Base-by-base conservation (phyloP, 2,329 filamentous ascomycete genomes). In the Pseudocercospora crystallina region DNA sequence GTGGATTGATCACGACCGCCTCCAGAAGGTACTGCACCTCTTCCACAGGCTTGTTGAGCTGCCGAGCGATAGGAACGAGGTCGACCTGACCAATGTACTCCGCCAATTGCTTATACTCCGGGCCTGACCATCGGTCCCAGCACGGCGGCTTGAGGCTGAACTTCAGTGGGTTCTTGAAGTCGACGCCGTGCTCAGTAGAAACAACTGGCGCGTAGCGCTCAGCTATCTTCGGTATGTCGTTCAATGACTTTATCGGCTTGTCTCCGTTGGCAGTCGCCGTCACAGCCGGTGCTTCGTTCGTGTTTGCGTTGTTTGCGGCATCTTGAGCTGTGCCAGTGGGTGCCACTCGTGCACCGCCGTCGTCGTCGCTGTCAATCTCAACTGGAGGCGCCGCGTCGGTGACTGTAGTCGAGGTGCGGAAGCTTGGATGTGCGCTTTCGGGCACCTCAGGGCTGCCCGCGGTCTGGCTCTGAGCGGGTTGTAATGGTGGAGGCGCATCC, bases 61-160 rank as follows among this genome's bases (percentile, higher is more conserved):
- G 5, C 2, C 45, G 50, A 5, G 60, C 56, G 44, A 62, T 47
- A 2, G 53, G 51, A 0, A 38, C 31, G 10, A 54, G 50, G 37
- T 63, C 54, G 46, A 62, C 51, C 9, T 45, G 46, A 15, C 40
- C 32, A 5, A 56, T 43, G 9, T 56, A 35, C 3, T 53, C 34
- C 10, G 51, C 55, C 37, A 64, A 43, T 31, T 32, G 9, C 12
- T 37, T 38, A 41, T 63, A 63, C 3, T 51, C 46, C 8, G 15
- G 1, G 0, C 41, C 12, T 0, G 40, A 46, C 61, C 61, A 64
- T 41, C 56, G 47, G 5, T 50, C n/a, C 58, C 59, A 63, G 47
- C 35, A 58, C 5, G 59, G 52, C 4, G 61, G 58, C 37, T 60
- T 59, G 40, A 60, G 35, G 15, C 45, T 47, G 53, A 63, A 62